Evolutionary conservation across 371 early-diverging fungal genomes (phyloP).

Genomic region (Mortierella sp.): DNA sequence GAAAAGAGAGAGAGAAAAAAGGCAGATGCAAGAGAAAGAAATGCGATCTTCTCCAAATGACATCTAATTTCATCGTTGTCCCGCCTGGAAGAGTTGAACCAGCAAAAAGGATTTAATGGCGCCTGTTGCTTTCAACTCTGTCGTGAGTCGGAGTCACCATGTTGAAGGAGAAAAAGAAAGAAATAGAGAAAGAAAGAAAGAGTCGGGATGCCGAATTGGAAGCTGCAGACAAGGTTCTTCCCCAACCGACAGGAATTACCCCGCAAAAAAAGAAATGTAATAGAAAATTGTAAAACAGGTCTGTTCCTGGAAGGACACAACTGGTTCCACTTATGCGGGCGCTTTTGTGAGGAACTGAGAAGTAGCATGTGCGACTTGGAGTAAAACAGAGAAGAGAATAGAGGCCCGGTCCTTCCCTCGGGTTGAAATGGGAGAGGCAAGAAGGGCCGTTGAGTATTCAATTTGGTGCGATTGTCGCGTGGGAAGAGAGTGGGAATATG

Average conservation of each 20-base stretch:
- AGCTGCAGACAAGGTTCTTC: neutral
- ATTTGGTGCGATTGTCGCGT: no score
- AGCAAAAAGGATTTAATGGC: neutral
- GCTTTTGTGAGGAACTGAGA: no score
- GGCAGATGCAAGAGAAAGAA: neutral
- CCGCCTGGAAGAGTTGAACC: neutral
- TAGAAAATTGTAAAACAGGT: neutral
- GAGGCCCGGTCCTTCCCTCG: neutral
- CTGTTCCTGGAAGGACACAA: neutral
- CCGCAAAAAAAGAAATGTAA: conserved; percentile 8
- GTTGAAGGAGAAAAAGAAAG: neutral
- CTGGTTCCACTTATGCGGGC: neutral
- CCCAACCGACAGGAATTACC: neutral
- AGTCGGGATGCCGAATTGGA: conserved; percentile 14
- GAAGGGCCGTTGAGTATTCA: neutral
- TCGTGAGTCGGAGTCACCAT: neutral
- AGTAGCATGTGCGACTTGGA: no score
- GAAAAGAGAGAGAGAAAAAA: neutral
- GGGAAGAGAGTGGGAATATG: no score
- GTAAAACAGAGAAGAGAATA: neutral
- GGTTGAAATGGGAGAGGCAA: neutral
- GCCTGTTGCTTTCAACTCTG: neutral
- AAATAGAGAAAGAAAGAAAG: neutral
- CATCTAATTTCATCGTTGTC: neutral
- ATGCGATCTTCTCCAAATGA: neutral